Conservation (phyloP, 306 rosid genomes). For the Carpinus fangiana region DNA sequence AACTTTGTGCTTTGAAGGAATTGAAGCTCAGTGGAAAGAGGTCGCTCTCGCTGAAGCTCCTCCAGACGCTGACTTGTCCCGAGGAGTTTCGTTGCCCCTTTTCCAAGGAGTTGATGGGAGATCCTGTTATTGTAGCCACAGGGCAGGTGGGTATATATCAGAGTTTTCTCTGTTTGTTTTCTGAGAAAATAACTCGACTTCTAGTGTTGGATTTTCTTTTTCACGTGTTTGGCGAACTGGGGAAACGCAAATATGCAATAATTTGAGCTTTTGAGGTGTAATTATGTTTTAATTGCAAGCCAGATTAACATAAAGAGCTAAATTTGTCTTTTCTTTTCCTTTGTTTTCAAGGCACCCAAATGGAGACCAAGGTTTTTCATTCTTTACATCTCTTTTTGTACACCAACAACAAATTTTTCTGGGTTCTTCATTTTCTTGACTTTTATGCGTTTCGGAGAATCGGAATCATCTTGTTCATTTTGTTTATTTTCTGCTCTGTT, state of each 20-base stretch:
- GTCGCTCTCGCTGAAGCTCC: constrained; percentile 51
- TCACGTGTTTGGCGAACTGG: constrained; percentile 1
- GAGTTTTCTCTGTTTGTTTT: constrained; percentile 29
- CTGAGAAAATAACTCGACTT: constrained; percentile 18
- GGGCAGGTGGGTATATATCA: constrained; percentile 66
- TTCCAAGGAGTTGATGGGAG: constrained; percentile 86
- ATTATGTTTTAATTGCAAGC: background rate
- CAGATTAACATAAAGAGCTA: background rate
- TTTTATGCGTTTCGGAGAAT: constrained; percentile 23
- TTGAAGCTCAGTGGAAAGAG: constrained; percentile 50
- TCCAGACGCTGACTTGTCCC: constrained; percentile 48
- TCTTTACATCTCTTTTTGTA: background rate
- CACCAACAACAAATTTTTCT: constrained; percentile 25
- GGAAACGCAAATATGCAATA: background rate
- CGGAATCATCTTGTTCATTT: background rate
- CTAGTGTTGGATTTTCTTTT: constrained; percentile 4
- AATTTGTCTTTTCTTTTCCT: background rate
- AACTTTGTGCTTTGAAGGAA: constrained; percentile 56
- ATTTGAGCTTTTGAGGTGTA: background rate
- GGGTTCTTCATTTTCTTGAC: constrained; percentile 20
- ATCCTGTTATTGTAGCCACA: constrained; percentile 82
- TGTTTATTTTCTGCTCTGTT: constrained; percentile 18
- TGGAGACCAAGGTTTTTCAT: background rate
- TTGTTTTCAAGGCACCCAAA: constrained; percentile 10
- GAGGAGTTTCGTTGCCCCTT: constrained; percentile 82